Percentiles rank a stretch among this genome's conserved stretches.
Conservation (phyloP, 495 filamentous ascomycete species). For the Podospora appendiculata region DNA sequence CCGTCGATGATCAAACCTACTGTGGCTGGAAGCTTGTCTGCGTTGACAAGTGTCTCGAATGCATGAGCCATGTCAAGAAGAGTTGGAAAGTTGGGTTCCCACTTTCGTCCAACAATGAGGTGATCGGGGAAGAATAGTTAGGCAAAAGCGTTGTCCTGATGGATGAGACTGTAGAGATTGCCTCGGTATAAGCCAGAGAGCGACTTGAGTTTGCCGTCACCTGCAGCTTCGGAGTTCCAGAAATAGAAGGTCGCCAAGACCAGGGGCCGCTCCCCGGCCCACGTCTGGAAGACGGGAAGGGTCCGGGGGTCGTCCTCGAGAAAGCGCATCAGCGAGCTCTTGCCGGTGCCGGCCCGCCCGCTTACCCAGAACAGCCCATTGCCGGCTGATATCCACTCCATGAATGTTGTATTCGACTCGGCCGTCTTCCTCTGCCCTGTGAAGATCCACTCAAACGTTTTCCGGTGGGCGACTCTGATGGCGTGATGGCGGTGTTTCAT, state of each 20-base stretch:
- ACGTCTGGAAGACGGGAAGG: not conserved
- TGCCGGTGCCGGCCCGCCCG: not conserved
- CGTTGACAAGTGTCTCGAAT: not conserved
- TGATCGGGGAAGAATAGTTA: not conserved
- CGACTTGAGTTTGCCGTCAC: not conserved
- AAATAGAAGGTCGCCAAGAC: constrained; percentile 1
- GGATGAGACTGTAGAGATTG: not conserved
- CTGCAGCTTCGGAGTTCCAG: not conserved
- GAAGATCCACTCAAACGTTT: not conserved
- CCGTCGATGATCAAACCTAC: constrained; percentile 11
- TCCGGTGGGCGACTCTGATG: not conserved
- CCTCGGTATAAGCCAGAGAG: not conserved
- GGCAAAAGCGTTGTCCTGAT: not conserved
- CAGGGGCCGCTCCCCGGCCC: not conserved
- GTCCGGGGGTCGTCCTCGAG: not conserved
- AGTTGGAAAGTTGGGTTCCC: not conserved
- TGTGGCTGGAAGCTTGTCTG: not conserved
- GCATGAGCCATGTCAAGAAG: not conserved
- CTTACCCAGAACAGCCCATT: not conserved
- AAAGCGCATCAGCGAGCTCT: not conserved
- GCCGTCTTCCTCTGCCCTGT: not conserved
- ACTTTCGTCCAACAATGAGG: not conserved
- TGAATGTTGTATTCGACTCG: not conserved
- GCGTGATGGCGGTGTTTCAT: not conserved
- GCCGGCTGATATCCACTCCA: not conserved